Conservation (phyloP, 2,329 filamentous ascomycete species). For the Chaetomiaceae sp. region DNA sequence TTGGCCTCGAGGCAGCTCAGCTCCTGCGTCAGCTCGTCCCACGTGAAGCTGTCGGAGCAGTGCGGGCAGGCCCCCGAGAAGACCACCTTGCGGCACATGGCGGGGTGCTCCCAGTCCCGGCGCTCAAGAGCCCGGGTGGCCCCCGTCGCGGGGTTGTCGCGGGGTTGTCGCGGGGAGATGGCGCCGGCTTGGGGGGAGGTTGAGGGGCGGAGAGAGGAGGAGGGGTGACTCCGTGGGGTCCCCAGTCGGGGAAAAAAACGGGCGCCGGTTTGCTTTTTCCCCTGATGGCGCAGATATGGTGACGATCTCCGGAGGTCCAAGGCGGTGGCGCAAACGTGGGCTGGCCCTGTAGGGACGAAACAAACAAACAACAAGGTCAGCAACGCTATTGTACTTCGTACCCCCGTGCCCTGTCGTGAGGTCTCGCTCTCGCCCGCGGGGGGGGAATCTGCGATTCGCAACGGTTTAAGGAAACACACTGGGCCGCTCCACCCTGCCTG, state of each 20-base stretch:
- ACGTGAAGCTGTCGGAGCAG: slow-evolving; percentile 36
- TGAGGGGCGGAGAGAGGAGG: background rate
- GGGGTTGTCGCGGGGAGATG: background rate
- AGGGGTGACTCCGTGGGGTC: background rate
- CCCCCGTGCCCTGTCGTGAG: no score
- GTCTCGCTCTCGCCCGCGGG: background rate
- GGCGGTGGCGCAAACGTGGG: background rate
- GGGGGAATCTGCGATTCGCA: no score
- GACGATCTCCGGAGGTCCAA: no score
- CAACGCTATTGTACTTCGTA: background rate
- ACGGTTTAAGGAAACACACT: no score
- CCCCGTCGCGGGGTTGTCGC: background rate
- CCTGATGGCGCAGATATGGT: no score
- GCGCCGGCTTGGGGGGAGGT: background rate
- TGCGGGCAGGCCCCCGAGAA: slow-evolving; percentile 40
- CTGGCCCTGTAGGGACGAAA: background rate
- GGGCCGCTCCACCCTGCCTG: background rate
- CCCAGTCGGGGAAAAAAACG: no score
- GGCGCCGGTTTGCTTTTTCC: no score
- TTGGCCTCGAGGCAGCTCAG: slow-evolving; percentile 45
- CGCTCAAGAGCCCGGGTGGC: background rate
- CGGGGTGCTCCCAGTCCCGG: background rate
- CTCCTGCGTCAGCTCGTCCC: slow-evolving; percentile 41
- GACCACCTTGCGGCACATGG: slow-evolving; percentile 43
- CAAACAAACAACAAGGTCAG: background rate